These are phyloP conservation scores for Microbotryum saponariae DNA, from an alignment of 1,284 basidiomycete genomes.

Conservation along the genomic window DNA sequence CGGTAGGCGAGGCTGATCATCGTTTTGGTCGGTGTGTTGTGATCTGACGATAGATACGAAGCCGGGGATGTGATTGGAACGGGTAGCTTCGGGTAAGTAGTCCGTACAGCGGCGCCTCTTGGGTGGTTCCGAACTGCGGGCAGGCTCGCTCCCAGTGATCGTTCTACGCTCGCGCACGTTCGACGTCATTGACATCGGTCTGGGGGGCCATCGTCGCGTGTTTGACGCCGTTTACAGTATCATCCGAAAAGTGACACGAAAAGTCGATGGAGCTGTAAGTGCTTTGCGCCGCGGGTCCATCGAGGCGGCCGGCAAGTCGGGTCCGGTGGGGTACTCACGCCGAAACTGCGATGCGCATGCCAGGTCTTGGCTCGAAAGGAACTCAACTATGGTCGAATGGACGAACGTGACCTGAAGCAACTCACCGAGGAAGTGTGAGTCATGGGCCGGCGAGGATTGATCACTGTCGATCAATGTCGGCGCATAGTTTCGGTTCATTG, in stretches of 20 bases:
- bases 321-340: conserved; percentile 6
- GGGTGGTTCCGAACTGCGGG: not conserved
- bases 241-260: conserved; percentile 82
- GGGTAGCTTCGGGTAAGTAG: conserved; percentile 71
- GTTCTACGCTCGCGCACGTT: too few relatives aligned
- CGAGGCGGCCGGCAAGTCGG: not conserved
- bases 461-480: too few relatives aligned
- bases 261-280: conserved; percentile 73
- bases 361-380: conserved; percentile 87
- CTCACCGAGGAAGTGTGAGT: conserved; percentile 96
- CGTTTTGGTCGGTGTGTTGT: not conserved
- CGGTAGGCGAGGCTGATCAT: too few relatives aligned
- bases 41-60: conserved; percentile 63
- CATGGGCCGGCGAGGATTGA: too few relatives aligned
- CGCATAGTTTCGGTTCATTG: too few relatives aligned
- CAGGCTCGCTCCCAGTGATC: not conserved
- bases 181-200: too few relatives aligned
- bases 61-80: conserved; percentile 86
- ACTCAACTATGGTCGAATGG: conserved; percentile 91
- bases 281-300: too few relatives aligned
- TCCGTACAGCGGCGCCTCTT: too few relatives aligned
- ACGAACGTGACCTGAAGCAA: conserved; percentile 82
- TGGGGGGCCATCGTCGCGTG: too few relatives aligned
- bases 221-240: conserved; percentile 47
- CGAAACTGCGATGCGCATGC: not conserved